Evolutionary conservation across 1,284 basidiomycete species (phyloP), one percentile per base, ranked within the genome.

Genomic region (Rhodotorula glutinis): DNA sequence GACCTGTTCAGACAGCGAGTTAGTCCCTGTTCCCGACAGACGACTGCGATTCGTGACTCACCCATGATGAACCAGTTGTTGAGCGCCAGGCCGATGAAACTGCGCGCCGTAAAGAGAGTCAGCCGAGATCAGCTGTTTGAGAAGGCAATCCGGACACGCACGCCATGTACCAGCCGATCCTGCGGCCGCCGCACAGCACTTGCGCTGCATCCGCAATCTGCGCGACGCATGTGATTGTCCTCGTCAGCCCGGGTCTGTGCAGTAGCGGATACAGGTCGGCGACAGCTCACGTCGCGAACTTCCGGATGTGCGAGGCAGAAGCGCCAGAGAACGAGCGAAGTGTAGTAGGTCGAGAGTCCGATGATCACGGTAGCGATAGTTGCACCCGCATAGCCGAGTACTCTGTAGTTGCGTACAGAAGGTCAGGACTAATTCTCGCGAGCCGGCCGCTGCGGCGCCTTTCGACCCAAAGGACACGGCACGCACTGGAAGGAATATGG

Each of bases 181-280:
- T 40, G 23, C 44, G 51, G 2, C 62, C 62, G 27, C 62, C 62
- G 33, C 56, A 58, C 10, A 87, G 80, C 47, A 82, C 79, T 40
- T 81, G 80, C 4, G 85, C 86, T 41, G 87, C 84, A 71, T 88
- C 86, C 75, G 85, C 86, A 38, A 87, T 85, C 72, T 87, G 17
- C 23, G 38, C 25, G 4, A n/a, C n/a, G 73, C 43, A 14, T 17
- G 9, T 7, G 59, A 53, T 19, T 49, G 38, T 11, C 17, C 25
- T 10, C 5, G 17, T 38, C 8, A 1, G 38, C n/a, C 16, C 43
- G 5, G 8, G 41, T 17, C 4, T 9, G 30, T 16, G 5, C 27
- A 0, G 16, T 16, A 9, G 13, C 25, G 25, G 10, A 44, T 19
- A 7, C 5, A 13, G n/a, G 13, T 4, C 21, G 10, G 41, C n/a